Evolutionary conservation across 768 basidiomycete species (phyloP), one percentile per base, ranked within the genome.

Genomic region (Galerina sulciceps): DNA sequence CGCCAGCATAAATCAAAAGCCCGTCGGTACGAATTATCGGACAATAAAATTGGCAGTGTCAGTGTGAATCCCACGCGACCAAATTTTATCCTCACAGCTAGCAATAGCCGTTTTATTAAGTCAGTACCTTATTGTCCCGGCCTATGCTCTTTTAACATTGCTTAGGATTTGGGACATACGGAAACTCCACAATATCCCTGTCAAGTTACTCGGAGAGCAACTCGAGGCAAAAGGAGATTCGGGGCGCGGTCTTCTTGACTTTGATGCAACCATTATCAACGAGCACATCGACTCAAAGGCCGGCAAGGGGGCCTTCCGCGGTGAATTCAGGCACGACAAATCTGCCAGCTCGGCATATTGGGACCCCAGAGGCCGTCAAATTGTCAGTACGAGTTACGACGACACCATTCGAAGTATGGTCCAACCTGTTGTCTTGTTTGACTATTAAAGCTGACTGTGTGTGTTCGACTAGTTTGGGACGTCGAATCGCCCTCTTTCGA

Each of bases 381-480:
- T 94, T 59, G 86, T 94, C 47, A 93, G 90, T 70, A 94, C 93
- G 4, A 87, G 88, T 69, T 94, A 94, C 63, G 93, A 94, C 62
- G 87, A 94, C 73, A 83, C 81, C 2, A 62, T 94, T 36, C 79
- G 90, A 65, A 65, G 93, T 93, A 66, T 65, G 88, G 79, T 41
- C 42, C 26, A 31, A 31, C 26, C 26, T 46, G 14, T 34, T 22
- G 14, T 55, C 5, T 49, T 48, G 13, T 51, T 20, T 49, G 43
- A 51, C 38, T 34, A 15, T 6, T 35, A 26, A 17, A 8, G 4
- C 58, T 71, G 44, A 69, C 49, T 37, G n/a, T n/a, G n/a, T n/a
- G n/a, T n/a, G 10, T 40, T 47, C 17, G 5, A 34, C 22, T 63
- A 94, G 93, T 94, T 36, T 94, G 93, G 93, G 86, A 93, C 62